Conservation (phyloP, 108 stramenopile species). For the Skeletonema menzelii region DNA sequence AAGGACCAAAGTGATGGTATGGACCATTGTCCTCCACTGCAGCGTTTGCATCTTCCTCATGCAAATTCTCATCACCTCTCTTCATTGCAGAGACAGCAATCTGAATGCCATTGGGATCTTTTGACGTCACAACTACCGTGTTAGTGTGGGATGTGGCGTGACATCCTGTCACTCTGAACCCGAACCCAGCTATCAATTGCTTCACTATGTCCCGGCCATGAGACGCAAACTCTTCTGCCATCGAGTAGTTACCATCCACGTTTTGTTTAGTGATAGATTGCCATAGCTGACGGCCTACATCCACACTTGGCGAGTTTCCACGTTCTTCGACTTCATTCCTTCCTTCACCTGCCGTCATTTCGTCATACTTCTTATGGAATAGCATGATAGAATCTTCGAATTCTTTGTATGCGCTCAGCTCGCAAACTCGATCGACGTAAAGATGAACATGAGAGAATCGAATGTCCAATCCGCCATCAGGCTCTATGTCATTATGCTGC, state of each 20-base stretch:
- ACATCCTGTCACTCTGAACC: slow-evolving; percentile 77
- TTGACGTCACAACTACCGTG: slow-evolving; percentile 73
- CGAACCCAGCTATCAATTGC: slow-evolving; percentile 82
- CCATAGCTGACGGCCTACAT: slow-evolving; percentile 14
- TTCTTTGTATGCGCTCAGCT: slow-evolving; percentile 62
- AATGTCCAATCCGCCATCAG: slow-evolving; percentile 13
- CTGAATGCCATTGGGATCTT: slow-evolving; percentile 78
- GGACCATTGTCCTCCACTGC: background rate
- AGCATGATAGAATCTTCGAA: slow-evolving; percentile 56
- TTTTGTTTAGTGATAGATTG: slow-evolving; percentile 6
- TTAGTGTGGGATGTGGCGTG: slow-evolving; percentile 42
- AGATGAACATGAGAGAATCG: slow-evolving; percentile 81
- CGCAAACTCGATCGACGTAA: slow-evolving; percentile 61
- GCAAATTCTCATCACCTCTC: background rate
- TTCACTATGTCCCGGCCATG: slow-evolving; percentile 76
- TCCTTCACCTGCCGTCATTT: background rate
- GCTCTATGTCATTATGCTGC: background rate
- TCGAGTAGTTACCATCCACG: background rate
- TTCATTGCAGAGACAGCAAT: slow-evolving; percentile 60
- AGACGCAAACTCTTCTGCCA: slow-evolving; percentile 30
- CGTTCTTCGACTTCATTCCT: background rate
- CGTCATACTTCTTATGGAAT: slow-evolving; percentile 36
- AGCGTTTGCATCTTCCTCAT: slow-evolving; percentile 2
- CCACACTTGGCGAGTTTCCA: background rate
- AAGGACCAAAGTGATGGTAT: slow-evolving; percentile 63